phyloP scores from a whole-genome alignment of 768 basidiomycete species.

The Podaxis sp. region DNA sequence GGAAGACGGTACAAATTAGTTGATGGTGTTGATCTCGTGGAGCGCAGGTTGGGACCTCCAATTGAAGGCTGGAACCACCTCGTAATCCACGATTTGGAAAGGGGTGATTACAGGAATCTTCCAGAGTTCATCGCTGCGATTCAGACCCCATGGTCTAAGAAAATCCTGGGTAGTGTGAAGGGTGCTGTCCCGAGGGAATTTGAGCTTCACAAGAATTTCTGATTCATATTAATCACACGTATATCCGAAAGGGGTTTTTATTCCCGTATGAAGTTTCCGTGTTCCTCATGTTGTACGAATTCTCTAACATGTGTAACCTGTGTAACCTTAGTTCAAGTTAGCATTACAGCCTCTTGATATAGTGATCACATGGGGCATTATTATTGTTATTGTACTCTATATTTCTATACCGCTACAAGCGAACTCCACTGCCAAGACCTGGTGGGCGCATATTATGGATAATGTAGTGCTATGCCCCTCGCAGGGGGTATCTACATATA shows the following conservation, averaged over 20 bases:
- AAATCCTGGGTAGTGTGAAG: conserved; percentile 21
- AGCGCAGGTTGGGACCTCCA: too few species aligned
- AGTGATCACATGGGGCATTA: too few species aligned
- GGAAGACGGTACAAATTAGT: conserved; percentile 8
- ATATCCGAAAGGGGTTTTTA: neutral
- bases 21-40: conserved; percentile 2
- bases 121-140: conserved; percentile 25
- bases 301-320: neutral
- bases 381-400: too few species aligned
- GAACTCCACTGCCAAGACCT: too few species aligned
- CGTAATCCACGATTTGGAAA: conserved; percentile 31
- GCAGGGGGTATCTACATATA: too few species aligned
- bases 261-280: neutral
- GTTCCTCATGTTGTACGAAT: neutral
- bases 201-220: conserved; percentile 24
- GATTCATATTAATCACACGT: too few species aligned
- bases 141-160: conserved; percentile 25
- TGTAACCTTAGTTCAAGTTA: too few species aligned
- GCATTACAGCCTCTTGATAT: too few species aligned
- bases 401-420: too few species aligned
- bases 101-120: conserved; percentile 20
- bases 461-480: too few species aligned
- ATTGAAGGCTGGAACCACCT: conserved; percentile 26
- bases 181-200: conserved; percentile 24
- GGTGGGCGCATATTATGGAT: too few species aligned